phyloP scores from a whole-genome alignment of 2,329 filamentous ascomycete genomes.

The Bisporella sp. region DNA sequence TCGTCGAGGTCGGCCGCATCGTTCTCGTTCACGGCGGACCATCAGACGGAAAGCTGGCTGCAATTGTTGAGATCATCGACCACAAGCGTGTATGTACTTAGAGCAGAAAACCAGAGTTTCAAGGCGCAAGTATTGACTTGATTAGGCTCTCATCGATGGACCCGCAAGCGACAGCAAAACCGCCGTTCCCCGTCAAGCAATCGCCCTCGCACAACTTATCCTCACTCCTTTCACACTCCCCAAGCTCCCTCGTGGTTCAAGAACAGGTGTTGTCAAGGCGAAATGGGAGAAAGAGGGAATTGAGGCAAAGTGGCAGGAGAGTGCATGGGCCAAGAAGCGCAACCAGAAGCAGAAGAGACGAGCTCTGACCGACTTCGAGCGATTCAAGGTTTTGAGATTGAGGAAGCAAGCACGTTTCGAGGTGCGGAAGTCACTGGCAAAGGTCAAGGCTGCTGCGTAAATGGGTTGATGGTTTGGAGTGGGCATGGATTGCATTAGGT shows the following conservation, averaged over 20 bases:
- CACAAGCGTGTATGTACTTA: constrained; percentile 92
- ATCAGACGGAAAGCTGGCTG: constrained; percentile 79
- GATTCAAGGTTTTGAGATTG: constrained; percentile 99
- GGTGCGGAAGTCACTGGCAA: constrained; percentile 92
- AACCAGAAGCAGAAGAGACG: constrained; percentile 79
- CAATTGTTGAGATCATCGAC: constrained; percentile 99
- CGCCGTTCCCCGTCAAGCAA: constrained; percentile 78
- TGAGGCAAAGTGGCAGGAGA: constrained; percentile 87
- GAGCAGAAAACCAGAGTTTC: constrained; percentile 2
- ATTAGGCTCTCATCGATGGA: constrained; percentile 90
- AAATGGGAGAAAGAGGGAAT: constrained; percentile 88
- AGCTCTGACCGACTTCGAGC: constrained; percentile 94
- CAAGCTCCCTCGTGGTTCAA: constrained; percentile 78
- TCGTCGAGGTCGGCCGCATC: constrained; percentile 97
- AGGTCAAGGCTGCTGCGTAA: constrained; percentile 80
- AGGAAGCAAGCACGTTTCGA: constrained; percentile 99
- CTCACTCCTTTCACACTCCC: constrained; percentile 85
- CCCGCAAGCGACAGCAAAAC: constrained; percentile 75
- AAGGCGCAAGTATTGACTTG: constrained; percentile 20
- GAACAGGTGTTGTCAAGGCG: constrained; percentile 76
- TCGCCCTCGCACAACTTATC: constrained; percentile 74
- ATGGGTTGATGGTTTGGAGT: constrained; percentile 23
- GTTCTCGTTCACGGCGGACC: constrained; percentile 80
- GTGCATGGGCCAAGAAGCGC: constrained; percentile 91
- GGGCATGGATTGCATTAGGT: constrained; percentile 45